phyloP scores from a whole-genome alignment of 106 monocot species.

The Dendrobium chrysotoxum region DNA sequence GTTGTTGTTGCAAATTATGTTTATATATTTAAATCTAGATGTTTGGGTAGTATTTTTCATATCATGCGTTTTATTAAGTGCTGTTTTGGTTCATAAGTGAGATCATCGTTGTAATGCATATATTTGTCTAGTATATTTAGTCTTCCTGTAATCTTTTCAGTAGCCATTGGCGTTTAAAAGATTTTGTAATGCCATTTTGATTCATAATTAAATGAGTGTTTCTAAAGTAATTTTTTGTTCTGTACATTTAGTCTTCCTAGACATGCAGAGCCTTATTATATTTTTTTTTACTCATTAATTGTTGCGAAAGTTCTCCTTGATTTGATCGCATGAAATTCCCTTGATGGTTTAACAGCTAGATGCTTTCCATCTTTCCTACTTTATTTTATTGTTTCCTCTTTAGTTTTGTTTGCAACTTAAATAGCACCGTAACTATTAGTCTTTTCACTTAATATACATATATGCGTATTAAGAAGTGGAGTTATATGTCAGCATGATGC shows the following conservation, averaged over 20 bases:
- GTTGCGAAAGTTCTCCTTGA: not conserved
- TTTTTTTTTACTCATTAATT: not conserved
- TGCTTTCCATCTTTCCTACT: not conserved
- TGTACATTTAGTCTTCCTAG: too few species aligned
- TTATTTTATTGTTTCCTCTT: not conserved
- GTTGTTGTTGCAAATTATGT: not conserved
- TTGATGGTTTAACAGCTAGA: not conserved
- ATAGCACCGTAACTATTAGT: not conserved
- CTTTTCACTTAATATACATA: not conserved
- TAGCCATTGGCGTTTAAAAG: not conserved
- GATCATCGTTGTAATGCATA: not conserved
- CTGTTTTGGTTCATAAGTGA: not conserved
- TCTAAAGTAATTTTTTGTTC: too few species aligned
- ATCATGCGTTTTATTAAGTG: not conserved
- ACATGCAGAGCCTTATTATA: too few species aligned
- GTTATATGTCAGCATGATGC: slow-evolving; percentile 76
- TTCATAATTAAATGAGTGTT: too few species aligned
- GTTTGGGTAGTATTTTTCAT: not conserved
- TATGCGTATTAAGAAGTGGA: not conserved
- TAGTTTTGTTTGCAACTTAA: not conserved
- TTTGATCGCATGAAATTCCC: not conserved
- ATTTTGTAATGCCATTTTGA: not conserved
- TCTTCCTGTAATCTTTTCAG: not conserved
- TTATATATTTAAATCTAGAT: not conserved
- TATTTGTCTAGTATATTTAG: not conserved